Conservation (phyloP, 495 filamentous ascomycete species). For the Hyaloscypha finlandica region DNA sequence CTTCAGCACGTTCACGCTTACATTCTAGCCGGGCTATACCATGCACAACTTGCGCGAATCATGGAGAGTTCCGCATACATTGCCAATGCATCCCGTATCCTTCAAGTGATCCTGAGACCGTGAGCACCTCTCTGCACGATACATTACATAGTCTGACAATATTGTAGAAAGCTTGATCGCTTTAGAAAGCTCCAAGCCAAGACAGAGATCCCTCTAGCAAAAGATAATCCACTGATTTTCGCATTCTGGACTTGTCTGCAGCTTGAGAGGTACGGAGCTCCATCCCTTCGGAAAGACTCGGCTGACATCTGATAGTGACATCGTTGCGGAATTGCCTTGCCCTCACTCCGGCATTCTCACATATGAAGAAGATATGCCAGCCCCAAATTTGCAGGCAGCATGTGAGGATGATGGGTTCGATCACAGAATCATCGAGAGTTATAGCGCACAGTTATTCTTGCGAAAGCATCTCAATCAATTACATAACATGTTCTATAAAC, state of each 20-base stretch:
- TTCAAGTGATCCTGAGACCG: constrained; percentile 78
- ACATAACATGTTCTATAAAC: constrained; percentile 78
- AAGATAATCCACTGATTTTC: constrained; percentile 64
- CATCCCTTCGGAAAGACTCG: constrained; percentile 6
- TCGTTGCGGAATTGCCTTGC: constrained; percentile 84
- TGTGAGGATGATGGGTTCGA: constrained; percentile 42
- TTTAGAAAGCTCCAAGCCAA: constrained; percentile 21
- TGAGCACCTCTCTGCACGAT: constrained; percentile 39
- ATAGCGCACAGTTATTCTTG: constrained; percentile 82
- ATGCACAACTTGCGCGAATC: constrained; percentile 82
- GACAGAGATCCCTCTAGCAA: constrained; percentile 11
- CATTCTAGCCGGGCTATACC: constrained; percentile 84
- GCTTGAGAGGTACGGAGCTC: constrained; percentile 71
- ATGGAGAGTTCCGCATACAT: constrained; percentile 93
- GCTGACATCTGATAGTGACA: constrained; percentile 61
- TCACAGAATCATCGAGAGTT: constrained; percentile 70
- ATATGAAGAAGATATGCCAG: constrained; percentile 66
- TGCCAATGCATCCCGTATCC: constrained; percentile 70
- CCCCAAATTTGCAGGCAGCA: constrained; percentile 55
- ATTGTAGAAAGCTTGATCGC: constrained; percentile 41
- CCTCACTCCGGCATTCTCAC: constrained; percentile 78
- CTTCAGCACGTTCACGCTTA: constrained; percentile 82
- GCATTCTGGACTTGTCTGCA: constrained; percentile 95
- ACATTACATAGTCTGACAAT: constrained; percentile 14
- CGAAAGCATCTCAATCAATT: constrained; percentile 83